These are phyloP conservation scores for Ottelia alismoides DNA, from an alignment of 106 monocot species.

Conservation along the genomic window DNA sequence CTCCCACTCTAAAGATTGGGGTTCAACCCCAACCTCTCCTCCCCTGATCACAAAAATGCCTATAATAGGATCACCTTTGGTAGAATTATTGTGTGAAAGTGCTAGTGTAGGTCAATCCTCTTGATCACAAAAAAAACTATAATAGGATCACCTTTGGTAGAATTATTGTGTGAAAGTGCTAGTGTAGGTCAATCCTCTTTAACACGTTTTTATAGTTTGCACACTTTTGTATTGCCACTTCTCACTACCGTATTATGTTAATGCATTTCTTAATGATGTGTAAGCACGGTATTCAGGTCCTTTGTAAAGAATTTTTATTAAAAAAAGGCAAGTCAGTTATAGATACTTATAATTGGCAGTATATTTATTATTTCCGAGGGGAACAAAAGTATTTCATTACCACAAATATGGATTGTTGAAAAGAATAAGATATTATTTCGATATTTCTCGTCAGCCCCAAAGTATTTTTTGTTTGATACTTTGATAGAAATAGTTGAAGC, in stretches of 20 bases:
- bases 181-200: slow-evolving; percentile 2
- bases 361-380: slow-evolving; percentile 1
- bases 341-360: not conserved
- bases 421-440: not conserved
- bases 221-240: slow-evolving; percentile 10
- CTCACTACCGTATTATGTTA: slow-evolving; percentile 13
- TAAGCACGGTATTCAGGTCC: slow-evolving; percentile 15
- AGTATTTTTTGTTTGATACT: not conserved
- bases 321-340: not conserved
- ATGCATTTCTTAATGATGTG: slow-evolving; percentile 16
- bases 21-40: too few species aligned
- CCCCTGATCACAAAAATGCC: too few species aligned
- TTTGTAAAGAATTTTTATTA: slow-evolving; percentile 7
- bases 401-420: not conserved
- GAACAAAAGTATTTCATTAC: slow-evolving; percentile 4
- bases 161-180: not conserved
- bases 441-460: not conserved
- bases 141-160: slow-evolving; percentile 15
- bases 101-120: too few species aligned
- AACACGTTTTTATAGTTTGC: slow-evolving; percentile 15
- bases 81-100: too few species aligned
- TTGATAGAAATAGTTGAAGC: slow-evolving; percentile 9
- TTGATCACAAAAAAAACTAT: too few species aligned
- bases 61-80: too few species aligned
- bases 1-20: too few species aligned